Percentiles rank a stretch among this genome's conserved stretches.
These are phyloP conservation scores for Pestalotiopsis sp. DNA, from an alignment of 2,329 filamentous ascomycete genomes.

Conservation along the genomic window DNA sequence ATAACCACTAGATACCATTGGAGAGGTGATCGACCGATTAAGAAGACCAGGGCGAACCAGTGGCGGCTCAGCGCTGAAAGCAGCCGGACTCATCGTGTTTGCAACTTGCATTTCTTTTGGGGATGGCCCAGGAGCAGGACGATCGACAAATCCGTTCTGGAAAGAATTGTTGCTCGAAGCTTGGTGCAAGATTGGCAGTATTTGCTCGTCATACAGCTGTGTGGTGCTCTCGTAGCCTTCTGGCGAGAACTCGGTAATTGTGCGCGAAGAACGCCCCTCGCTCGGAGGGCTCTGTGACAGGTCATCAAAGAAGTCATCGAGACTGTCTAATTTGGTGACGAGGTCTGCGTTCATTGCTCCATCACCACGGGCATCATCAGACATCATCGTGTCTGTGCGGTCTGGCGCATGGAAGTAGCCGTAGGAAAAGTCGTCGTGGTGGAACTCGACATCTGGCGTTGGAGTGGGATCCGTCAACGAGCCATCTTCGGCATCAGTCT, in stretches of 20 bases:
- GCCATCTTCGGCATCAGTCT: constrained; percentile 63
- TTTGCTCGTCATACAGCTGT: constrained; percentile 89
- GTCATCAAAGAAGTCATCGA: constrained; percentile 83
- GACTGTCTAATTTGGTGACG: constrained; percentile 75
- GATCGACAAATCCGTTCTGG: constrained; percentile 85
- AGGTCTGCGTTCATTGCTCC: constrained; percentile 76
- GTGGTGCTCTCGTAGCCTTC: constrained; percentile 74
- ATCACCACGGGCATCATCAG: constrained; percentile 75
- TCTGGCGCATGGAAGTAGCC: constrained; percentile 74
- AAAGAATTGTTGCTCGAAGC: constrained; percentile 81
- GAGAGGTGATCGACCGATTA: constrained; percentile 82
- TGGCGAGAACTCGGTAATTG: constrained; percentile 65
- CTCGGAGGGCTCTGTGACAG: constrained; percentile 60
- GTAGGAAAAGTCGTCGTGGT: constrained; percentile 83
- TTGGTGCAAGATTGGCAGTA: constrained; percentile 85
- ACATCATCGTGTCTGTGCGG: constrained; percentile 89
- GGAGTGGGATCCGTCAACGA: constrained; percentile 60
- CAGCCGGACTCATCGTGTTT: constrained; percentile 65
- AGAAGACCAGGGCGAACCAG: constrained; percentile 69
- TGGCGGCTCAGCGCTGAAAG: constrained; percentile 47
- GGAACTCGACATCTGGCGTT: constrained; percentile 90
- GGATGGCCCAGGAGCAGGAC: constrained; percentile 49
- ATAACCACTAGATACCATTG: constrained; percentile 60
- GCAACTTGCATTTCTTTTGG: constrained; percentile 58
- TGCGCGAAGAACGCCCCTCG: constrained; percentile 63